Conservation (phyloP, 2,329 filamentous ascomycete species). For the Ilyonectria destructans region DNA sequence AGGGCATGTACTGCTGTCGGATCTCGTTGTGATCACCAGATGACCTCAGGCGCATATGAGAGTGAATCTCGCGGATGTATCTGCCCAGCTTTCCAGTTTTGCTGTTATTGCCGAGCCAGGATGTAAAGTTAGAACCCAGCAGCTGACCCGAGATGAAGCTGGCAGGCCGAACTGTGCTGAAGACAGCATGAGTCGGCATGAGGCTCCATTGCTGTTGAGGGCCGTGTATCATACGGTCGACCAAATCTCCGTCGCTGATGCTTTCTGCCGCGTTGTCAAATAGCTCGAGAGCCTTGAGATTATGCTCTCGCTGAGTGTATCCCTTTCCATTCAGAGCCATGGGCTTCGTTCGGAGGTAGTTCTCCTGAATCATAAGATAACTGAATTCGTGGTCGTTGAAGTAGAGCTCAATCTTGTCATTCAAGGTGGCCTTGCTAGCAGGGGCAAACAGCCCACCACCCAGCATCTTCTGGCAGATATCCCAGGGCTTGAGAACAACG, state of each 20-base stretch:
- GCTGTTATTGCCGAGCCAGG: constrained; percentile 97
- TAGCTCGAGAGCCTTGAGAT: constrained; percentile 88
- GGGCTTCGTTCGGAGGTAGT: constrained; percentile 91
- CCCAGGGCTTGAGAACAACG: constrained; percentile 96
- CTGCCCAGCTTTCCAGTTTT: constrained; percentile 85
- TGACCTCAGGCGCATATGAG: constrained; percentile 93
- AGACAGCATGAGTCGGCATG: constrained; percentile 96
- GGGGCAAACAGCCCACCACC: constrained; percentile 88
- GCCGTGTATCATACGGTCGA: constrained; percentile 98
- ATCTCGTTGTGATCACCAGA: constrained; percentile 95
- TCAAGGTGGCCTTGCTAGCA: constrained; percentile 88
- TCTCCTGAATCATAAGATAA: constrained; percentile 97
- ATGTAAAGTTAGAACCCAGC: constrained; percentile 83
- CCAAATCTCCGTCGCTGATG: constrained; percentile 96
- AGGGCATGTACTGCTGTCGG: constrained; percentile 92
- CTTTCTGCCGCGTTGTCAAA: constrained; percentile 92
- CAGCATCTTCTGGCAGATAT: constrained; percentile 95
- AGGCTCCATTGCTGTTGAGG: constrained; percentile 98
- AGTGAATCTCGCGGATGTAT: constrained; percentile 93
- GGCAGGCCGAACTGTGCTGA: constrained; percentile 93
- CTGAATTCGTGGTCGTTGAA: constrained; percentile 99
- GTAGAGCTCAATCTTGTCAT: constrained; percentile 98
- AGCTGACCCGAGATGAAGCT: constrained; percentile 89
- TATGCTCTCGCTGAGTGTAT: constrained; percentile 77
- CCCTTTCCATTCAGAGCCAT: constrained; percentile 70